Base-by-base conservation (phyloP, 768 basidiomycete genomes). In the Termitomyces sp. region DNA sequence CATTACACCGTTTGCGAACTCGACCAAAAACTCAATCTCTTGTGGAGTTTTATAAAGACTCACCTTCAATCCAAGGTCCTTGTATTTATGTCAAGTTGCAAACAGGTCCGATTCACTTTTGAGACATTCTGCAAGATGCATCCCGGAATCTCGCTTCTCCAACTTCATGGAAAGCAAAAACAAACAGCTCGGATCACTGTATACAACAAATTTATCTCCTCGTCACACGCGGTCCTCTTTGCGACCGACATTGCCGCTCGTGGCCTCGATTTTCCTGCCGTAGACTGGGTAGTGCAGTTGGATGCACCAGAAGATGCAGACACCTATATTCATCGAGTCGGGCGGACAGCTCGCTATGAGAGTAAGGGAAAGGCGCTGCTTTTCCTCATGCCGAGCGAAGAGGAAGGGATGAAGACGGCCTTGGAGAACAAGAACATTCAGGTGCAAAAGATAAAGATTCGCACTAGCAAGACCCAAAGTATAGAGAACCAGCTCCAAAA, bases 251-350 rank as follows among this genome's bases (percentile, higher is more conserved):
- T 99, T 59, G 96, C 96, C 36, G 93, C 96, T 5, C 87, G 96
- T 57, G 96, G 96, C 1, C 78, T 98, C 56, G 96, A 99, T 73
- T 99, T 99, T 73, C 96, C 97, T 4, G 82, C 91, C 0, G 88
- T 99, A 22, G 93, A 97, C 71, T 98, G 96, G 96, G 96, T 99
- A 1, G 69, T 99, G 30, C 96, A 99, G 69, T 76, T 95, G 13
- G 96, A 99, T 71, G 93, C 92, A 3, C 96, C 96, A 0, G 96
- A 99, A 73, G 96, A 99, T 67, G 93, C 89, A 5, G 95, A 97
- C 48, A 99, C 95, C 12, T 98, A 99, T 70, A 93, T 99, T 40
- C 96, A 99, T 70, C 87, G 96, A 32, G 95, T 99, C 2, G 96
- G 96, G 0, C 82, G 96, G 46, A 99, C 96, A 16, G 96, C 96